Base-by-base conservation (phyloP, 1,284 basidiomycete genomes). In the Leccinum solheimii region DNA sequence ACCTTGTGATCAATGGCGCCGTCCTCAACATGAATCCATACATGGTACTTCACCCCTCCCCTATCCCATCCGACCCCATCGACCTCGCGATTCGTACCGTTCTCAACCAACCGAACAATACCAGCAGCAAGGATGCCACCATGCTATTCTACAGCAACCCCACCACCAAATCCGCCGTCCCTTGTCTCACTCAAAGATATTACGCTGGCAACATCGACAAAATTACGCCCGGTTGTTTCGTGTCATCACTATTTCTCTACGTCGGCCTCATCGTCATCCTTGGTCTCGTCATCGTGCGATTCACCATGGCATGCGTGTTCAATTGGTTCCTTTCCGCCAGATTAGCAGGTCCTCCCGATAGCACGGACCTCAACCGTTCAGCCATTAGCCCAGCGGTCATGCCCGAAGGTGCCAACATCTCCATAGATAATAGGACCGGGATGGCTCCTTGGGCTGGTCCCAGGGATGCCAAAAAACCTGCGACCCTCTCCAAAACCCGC, bases 151-250 rank as follows among this genome's bases (percentile, higher is more conserved):
- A 84, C 76, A 90, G 85, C 76, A 84, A 83, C 61, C 70, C 80
- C n/a, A 85, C 84, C 60, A 84, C 91, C 66, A 83, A 83, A 66
- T 77, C 82, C 21, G 85, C 93, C 36, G 81, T 95, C 23, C 81
- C 86, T 32, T 98, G 97, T 78, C 79, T 98, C 65, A 82, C 84
- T 55, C 80, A 93, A 69, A 87, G 96, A 7, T 98, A 97, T 75
- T 85, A 86, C 58, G 96, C 96, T 0, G 97, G 97, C 14, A 91
- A 91, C 73, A 98, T 99, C 66, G 96, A 98, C 82, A 98, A 98
- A 78, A 83, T 97, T 72, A 91, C 95, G 0, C 94, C 97, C 1
- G 97, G 95, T 13, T 99, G 97, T 77, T 97, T 98, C 76, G 88
- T 95, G 55, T 91, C 95, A 16, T 83, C 88, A 55, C 82, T 99